Evolutionary conservation across 495 filamentous ascomycete genomes (phyloP), one percentile per base, ranked within the genome.

Genomic region (Lasiosphaeria hispida): DNA sequence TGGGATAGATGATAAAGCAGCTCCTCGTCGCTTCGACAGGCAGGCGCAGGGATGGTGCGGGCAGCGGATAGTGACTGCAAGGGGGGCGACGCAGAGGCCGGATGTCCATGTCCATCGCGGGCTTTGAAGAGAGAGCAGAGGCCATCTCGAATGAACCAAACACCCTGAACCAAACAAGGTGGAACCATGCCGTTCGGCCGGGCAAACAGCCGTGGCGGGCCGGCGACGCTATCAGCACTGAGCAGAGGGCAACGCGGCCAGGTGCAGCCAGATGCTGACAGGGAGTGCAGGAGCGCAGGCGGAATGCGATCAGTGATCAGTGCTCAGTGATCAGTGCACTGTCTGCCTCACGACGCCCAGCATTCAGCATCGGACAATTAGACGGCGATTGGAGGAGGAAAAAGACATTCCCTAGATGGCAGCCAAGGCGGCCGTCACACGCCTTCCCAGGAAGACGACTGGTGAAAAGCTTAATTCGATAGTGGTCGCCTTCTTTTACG

Each of bases 161-260:
- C 14, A 40, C 11, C 41, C 14, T 10, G 11, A 30, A 17, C 48
- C 44, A 35, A 40, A 54, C 19, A 23, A n/a, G n/a, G n/a, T n/a
- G n/a, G n/a, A n/a, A 14, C 38, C 53, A 48, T 48, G 59, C 57
- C 57, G 51, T 58, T 64, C 42, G 62, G 15, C 62, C 62, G 62
- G 41, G 42, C 37, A 59, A 58, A 60, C 59, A 65, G 63, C 63
- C 63, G 59, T 55, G 44, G 18, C 63, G 63, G 63, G 37, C 63
- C 63, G 63, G 51, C 52, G 55, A 55, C 19, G 58, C 58, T 64
- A 58, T 64, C 57, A 41, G 30, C 47, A 17, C 5, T 30, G 23
- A 30, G 23, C 23, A 30, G 23, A 49, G 17, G 13, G 35, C n/a
- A 40, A 15, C 34, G 47, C 10, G 19, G 23, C 23, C 33, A 36